A percentile compares a stretch with the other conserved stretches of the same genome.
phyloP scores from a whole-genome alignment of 1,139 yeast genomes.

The Hyphopichia fennica region DNA sequence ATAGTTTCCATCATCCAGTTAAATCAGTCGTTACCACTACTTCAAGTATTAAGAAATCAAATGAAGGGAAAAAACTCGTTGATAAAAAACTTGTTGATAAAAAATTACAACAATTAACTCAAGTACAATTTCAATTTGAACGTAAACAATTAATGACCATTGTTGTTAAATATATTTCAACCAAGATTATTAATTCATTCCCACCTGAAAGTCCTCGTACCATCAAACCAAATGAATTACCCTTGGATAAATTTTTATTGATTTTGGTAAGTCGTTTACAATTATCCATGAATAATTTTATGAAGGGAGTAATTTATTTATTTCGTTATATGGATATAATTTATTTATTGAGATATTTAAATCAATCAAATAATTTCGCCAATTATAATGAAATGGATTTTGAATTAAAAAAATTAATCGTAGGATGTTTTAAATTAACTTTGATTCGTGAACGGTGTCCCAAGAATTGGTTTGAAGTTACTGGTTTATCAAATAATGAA shows the following conservation, averaged over 20 bases:
- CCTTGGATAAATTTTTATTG: slow-evolving; percentile 44
- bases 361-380: slow-evolving; percentile 48
- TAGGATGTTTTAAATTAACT: slow-evolving; percentile 47
- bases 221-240: slow-evolving; percentile 29
- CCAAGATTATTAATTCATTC: slow-evolving; percentile 46
- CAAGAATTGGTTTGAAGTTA: slow-evolving; percentile 36
- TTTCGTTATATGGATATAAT: slow-evolving; percentile 52
- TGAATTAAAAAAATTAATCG: slow-evolving; percentile 42
- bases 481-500: slow-evolving; percentile 41
- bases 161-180: slow-evolving; percentile 45
- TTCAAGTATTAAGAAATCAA: too few relatives aligned
- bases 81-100: neutral
- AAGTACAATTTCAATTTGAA: slow-evolving; percentile 15
- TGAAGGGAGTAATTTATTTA: slow-evolving; percentile 45
- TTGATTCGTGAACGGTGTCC: slow-evolving; percentile 30
- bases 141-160: slow-evolving; percentile 42
- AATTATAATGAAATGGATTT: slow-evolving; percentile 48
- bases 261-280: slow-evolving; percentile 40
- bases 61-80: too few relatives aligned
- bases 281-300: slow-evolving; percentile 36
- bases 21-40: neutral
- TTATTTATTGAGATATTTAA: slow-evolving; percentile 46
- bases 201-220: slow-evolving; percentile 37
- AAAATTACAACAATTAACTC: slow-evolving; percentile 5
- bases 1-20: neutral